phyloP scores from a whole-genome alignment of 2,329 filamentous ascomycete species.

The Aspergillus aculeatus region DNA sequence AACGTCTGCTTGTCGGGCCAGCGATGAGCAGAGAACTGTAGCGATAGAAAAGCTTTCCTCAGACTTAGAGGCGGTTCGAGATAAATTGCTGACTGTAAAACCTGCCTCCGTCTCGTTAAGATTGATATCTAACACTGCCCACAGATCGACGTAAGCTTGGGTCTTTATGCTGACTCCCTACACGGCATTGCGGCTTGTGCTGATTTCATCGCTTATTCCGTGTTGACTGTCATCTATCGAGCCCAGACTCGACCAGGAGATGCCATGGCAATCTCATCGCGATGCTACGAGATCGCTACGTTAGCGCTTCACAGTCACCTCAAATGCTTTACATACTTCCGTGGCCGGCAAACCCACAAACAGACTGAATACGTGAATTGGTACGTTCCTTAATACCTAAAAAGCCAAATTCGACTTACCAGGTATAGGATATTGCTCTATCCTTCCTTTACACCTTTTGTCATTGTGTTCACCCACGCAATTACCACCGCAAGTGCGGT shows the following conservation, averaged over 20 bases:
- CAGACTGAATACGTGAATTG: constrained; percentile 30
- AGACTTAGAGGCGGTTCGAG: constrained; percentile 24
- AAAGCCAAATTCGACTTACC: not conserved
- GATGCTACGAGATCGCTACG: constrained; percentile 27
- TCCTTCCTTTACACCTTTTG: constrained; percentile 27
- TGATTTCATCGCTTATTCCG: constrained; percentile 27
- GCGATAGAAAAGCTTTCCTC: constrained; percentile 23
- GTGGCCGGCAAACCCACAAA: constrained; percentile 25
- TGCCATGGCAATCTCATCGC: constrained; percentile 25
- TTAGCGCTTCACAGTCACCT: constrained; percentile 28
- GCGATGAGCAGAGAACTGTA: constrained; percentile 13
- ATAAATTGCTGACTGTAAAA: constrained; percentile 22
- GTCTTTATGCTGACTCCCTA: constrained; percentile 25
- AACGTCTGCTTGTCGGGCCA: constrained; percentile 15
- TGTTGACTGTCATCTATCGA: constrained; percentile 26
- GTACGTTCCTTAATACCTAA: constrained; percentile 7
- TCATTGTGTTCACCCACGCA: constrained; percentile 31
- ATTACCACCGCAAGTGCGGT: constrained; percentile 23
- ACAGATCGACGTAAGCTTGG: constrained; percentile 23
- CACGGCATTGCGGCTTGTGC: constrained; percentile 28
- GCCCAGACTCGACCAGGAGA: constrained; percentile 24
- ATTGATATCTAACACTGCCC: not conserved
- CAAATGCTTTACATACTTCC: constrained; percentile 27
- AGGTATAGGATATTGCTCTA: constrained; percentile 24
- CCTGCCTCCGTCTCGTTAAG: not conserved